Percentiles rank a stretch among this genome's conserved stretches.
Evolutionary conservation across 257 asterid genomes (phyloP).

Genomic region (Solanum pennellii): DNA sequence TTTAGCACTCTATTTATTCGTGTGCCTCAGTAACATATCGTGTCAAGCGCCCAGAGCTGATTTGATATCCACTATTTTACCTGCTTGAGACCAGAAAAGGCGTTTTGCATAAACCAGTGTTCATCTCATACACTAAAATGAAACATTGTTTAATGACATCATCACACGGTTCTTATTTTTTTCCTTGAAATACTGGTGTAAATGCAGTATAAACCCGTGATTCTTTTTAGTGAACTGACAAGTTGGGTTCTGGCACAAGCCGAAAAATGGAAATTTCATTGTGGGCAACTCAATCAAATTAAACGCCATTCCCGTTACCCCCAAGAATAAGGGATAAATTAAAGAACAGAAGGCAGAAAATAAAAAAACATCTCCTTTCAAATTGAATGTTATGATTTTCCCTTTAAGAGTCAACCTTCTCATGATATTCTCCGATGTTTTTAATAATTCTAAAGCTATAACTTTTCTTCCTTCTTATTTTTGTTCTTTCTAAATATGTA

Average conservation of each 20-base stretch:
- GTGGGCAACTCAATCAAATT: background rate
- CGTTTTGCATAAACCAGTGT: background rate
- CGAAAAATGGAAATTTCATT: background rate
- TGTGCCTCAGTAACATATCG: background rate
- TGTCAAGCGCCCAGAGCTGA: background rate
- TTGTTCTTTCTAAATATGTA: background rate
- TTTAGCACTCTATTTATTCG: background rate
- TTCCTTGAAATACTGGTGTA: background rate
- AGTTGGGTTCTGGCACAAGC: background rate
- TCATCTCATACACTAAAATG: background rate
- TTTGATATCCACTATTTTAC: background rate
- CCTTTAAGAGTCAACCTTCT: background rate
- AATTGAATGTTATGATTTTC: background rate
- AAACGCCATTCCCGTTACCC: background rate
- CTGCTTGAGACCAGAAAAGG: background rate
- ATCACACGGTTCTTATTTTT: background rate
- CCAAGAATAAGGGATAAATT: background rate
- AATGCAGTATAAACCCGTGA: background rate
- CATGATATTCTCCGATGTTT: background rate
- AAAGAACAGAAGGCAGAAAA: background rate
- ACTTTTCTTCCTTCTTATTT: background rate
- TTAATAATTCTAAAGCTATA: background rate
- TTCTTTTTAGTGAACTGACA: background rate
- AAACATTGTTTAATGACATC: background rate
- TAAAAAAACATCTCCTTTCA: background rate